phyloP scores from a whole-genome alignment of 1,284 basidiomycete genomes.

The Coniophora puteana region DNA sequence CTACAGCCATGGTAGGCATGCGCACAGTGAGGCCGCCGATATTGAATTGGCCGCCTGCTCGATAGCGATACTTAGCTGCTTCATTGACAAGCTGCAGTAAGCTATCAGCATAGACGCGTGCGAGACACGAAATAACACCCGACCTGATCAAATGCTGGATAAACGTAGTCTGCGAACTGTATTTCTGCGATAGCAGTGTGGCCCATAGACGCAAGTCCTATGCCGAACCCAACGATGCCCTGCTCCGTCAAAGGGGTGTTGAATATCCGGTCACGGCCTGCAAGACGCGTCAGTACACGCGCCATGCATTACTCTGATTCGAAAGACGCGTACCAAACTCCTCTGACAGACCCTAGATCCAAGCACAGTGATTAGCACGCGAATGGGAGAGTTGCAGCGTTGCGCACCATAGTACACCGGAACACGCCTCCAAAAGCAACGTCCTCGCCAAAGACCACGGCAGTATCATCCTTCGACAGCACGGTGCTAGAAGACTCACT shows the following conservation, averaged over 20 bases:
- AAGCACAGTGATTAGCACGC: not conserved
- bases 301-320: conserved; percentile 1
- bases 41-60: conserved; percentile 81
- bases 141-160: conserved; percentile 89
- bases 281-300: conserved; percentile 7
- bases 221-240: conserved; percentile 93
- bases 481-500: conserved; percentile 54
- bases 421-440: conserved; percentile 95
- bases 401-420: conserved; percentile 73
- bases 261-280: conserved; percentile 90
- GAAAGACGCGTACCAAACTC: conserved; percentile 68
- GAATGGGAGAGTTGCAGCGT: not conserved
- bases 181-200: conserved; percentile 95
- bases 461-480: conserved; percentile 79
- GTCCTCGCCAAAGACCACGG: conserved; percentile 92
- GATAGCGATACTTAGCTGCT: conserved; percentile 90
- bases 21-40: conserved; percentile 87
- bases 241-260: conserved; percentile 94
- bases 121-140: conserved; percentile 13
- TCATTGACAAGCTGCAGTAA: conserved; percentile 83
- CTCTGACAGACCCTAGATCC: conserved; percentile 76
- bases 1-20: conserved; percentile 87
- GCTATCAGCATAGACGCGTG: conserved; percentile 3
- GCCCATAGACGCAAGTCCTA: conserved; percentile 90
- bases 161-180: conserved; percentile 86